Conservation (phyloP, 345 rosid species). For the rapeseed (Brassica napus) region DNA sequence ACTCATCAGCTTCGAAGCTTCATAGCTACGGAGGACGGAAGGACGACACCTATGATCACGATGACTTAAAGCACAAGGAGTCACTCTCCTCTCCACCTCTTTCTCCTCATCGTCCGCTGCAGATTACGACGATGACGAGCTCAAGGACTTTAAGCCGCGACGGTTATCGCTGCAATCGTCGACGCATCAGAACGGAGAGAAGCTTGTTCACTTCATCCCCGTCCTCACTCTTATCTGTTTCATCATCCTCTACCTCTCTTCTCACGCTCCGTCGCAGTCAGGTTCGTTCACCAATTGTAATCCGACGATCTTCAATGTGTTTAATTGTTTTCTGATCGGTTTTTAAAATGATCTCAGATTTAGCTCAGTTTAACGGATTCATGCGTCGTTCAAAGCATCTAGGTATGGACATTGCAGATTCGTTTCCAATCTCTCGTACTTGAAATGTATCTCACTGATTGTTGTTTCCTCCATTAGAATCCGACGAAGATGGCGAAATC, state of each 20-base stretch:
- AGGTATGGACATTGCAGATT: constrained; percentile 61
- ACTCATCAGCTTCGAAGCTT: constrained; percentile 76
- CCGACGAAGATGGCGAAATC: constrained; percentile 43
- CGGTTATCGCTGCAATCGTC: constrained; percentile 49
- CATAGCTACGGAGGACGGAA: constrained; percentile 57
- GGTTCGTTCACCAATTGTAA: constrained; percentile 42
- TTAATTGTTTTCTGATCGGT: background rate
- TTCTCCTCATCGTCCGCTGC: constrained; percentile 30
- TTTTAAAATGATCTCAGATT: constrained; percentile 50
- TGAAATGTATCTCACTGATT: background rate
- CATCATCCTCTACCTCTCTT: constrained; percentile 77
- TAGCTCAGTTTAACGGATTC: constrained; percentile 73
- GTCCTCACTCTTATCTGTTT: constrained; percentile 77
- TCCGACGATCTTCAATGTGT: background rate
- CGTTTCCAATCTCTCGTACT: background rate
- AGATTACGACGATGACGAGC: constrained; percentile 49
- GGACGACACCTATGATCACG: constrained; percentile 40
- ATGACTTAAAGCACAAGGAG: constrained; percentile 40
- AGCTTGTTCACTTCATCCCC: constrained; percentile 79
- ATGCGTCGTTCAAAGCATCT: constrained; percentile 44
- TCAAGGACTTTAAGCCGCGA: constrained; percentile 57
- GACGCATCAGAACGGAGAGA: constrained; percentile 52
- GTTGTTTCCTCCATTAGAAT: constrained; percentile 16
- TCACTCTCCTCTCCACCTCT: constrained; percentile 21
- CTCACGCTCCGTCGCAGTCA: constrained; percentile 75